Percentiles rank a stretch among this genome's conserved stretches.
phyloP scores from a whole-genome alignment of 1,284 basidiomycete genomes.

The Naganishia liquefaciens region DNA sequence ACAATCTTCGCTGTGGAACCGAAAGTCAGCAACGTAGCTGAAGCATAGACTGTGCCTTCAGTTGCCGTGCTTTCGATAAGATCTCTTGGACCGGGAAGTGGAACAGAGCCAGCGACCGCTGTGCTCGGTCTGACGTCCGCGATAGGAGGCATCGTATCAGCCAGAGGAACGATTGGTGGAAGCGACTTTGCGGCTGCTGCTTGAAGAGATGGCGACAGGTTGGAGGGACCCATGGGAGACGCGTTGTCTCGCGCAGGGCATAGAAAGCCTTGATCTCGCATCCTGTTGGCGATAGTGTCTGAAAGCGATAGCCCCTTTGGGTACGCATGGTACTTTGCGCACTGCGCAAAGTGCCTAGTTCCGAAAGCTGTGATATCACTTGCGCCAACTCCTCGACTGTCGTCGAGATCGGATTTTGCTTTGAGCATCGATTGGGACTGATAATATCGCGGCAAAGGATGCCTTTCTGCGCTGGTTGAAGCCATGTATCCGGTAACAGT shows the following conservation, averaged over 20 bases:
- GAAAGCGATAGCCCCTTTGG: background rate
- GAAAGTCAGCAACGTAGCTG: background rate
- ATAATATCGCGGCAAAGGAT: background rate
- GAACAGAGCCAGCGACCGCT: background rate
- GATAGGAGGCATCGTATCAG: background rate
- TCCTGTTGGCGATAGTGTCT: background rate
- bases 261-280: background rate
- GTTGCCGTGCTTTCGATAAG: conserved; percentile 7
- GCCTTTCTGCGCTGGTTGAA: background rate
- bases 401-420: background rate
- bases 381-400: too few relatives aligned
- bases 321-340: conserved; percentile 10
- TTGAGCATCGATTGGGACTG: background rate
- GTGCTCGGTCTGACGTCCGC: conserved; percentile 1
- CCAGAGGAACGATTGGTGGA: background rate
- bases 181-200: conserved; percentile 14
- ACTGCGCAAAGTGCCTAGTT: background rate
- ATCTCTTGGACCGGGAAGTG: conserved; percentile 15
- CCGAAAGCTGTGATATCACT: background rate
- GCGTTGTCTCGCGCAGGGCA: background rate
- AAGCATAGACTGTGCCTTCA: too few relatives aligned
- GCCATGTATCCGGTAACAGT: conserved; percentile 7
- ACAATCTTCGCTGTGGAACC: conserved; percentile 19
- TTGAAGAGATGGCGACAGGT: conserved; percentile 11
- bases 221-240: background rate